Percentiles rank a stretch among this genome's conserved stretches.
Evolutionary conservation across 768 basidiomycete species (phyloP).

Genomic region (Kwoniella bestiolae): DNA sequence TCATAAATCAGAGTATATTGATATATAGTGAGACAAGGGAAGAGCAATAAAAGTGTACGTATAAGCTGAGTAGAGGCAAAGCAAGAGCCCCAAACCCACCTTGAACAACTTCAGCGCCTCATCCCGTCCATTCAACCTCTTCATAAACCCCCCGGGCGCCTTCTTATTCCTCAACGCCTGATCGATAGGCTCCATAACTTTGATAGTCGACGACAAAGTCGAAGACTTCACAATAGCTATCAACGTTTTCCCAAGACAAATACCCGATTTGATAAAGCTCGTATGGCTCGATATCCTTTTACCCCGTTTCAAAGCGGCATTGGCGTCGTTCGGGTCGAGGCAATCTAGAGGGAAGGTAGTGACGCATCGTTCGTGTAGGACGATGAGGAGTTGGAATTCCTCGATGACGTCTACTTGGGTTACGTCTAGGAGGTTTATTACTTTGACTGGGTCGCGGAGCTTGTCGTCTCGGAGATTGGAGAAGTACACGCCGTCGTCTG

Average conservation of each 20-base stretch:
- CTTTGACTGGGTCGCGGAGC: constrained; percentile 79
- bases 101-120: constrained; percentile 91
- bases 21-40: background rate
- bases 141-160: constrained; percentile 71
- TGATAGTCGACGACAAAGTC: constrained; percentile 94
- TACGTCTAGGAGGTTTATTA: constrained; percentile 84
- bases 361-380: constrained; percentile 99
- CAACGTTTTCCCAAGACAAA: constrained; percentile 84
- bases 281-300: constrained; percentile 96
- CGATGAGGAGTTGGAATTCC: constrained; percentile 91
- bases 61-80: background rate
- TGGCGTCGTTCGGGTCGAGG: constrained; percentile 84
- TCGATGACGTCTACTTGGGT: constrained; percentile 95
- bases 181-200: constrained; percentile 94
- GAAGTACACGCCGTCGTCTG: constrained; percentile 94
- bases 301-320: constrained; percentile 86
- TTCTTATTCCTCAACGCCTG: constrained; percentile 66
- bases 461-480: constrained; percentile 78
- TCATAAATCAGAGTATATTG: constrained; percentile 26
- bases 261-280: constrained; percentile 95
- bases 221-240: constrained; percentile 97
- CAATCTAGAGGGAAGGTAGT: constrained; percentile 95
- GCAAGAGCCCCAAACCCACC: constrained; percentile 59
- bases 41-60: background rate
- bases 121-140: constrained; percentile 89